These are phyloP conservation scores for Avena eriantha DNA, from an alignment of 176 grass and related monocot genomes.

Conservation along the genomic window DNA sequence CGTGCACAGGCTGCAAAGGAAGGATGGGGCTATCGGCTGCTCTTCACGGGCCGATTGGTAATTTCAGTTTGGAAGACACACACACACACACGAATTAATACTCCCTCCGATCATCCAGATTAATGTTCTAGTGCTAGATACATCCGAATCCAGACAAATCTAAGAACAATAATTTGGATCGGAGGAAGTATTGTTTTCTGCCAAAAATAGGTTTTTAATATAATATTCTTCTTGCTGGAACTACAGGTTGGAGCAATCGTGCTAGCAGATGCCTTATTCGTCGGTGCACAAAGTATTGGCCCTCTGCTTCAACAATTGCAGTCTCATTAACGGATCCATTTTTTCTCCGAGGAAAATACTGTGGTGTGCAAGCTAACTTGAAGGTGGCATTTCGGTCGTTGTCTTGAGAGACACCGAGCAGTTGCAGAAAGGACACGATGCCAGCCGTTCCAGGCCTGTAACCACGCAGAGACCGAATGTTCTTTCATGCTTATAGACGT, in stretches of 20 bases:
- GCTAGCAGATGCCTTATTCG: slow-evolving; percentile 73
- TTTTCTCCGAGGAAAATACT: not conserved
- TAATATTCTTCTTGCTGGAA: slow-evolving; percentile 19
- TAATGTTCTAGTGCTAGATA: no score
- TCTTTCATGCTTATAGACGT: not conserved
- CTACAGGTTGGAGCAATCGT: slow-evolving; percentile 75
- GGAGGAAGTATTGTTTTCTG: no score
- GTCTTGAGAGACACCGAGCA: slow-evolving; percentile 3
- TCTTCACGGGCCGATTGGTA: slow-evolving; percentile 96
- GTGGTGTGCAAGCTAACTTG: not conserved
- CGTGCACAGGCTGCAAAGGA: slow-evolving; percentile 74
- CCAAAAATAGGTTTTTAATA: not conserved
- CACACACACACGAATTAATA: not conserved
- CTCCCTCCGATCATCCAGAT: no score
- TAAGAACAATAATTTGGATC: no score
- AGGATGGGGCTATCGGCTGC: slow-evolving; percentile 73
- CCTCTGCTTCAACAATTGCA: slow-evolving; percentile 78
- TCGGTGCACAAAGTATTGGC: slow-evolving; percentile 81
- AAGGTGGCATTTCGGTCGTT: not conserved
- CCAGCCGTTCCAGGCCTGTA: not conserved
- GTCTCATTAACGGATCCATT: slow-evolving; percentile 34
- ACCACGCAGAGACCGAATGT: not conserved
- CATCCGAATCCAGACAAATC: no score
- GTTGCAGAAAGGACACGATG: not conserved
- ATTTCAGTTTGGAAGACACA: not conserved